Percentiles rank a stretch among this genome's conserved stretches.
These are phyloP conservation scores for Gossypium gossypioides DNA, from an alignment of 441 rosid species.

Conservation along the genomic window DNA sequence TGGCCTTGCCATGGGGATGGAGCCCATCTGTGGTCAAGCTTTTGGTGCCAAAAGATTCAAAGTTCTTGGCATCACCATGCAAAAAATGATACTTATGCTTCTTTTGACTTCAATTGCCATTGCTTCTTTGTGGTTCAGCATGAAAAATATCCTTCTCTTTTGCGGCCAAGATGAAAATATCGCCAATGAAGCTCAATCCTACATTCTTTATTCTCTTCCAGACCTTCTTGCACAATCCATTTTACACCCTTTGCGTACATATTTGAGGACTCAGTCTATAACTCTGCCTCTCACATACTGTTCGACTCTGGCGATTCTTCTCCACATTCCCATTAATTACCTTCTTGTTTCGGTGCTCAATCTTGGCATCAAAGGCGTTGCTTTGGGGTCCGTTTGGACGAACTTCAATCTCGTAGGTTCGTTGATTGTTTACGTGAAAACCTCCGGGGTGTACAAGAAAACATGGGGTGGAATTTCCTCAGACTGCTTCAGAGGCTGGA, in stretches of 20 bases:
- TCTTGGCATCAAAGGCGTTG: conserved; percentile 76
- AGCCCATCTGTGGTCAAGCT: conserved; percentile 88
- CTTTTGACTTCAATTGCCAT: conserved; percentile 50
- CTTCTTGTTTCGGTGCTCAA: conserved; percentile 46
- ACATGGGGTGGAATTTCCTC: conserved; percentile 57
- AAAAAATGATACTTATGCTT: conserved; percentile 60
- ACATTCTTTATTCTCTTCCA: conserved; percentile 60
- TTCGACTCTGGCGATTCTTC: conserved; percentile 50
- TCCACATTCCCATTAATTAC: conserved; percentile 64
- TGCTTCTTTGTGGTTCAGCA: conserved; percentile 61
- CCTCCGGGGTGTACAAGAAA: conserved; percentile 47
- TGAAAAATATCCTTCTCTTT: conserved; percentile 51
- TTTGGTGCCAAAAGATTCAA: conserved; percentile 73
- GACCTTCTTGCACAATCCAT: conserved; percentile 62
- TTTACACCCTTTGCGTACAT: conserved; percentile 67
- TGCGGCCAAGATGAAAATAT: conserved; percentile 62
- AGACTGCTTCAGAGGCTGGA: conserved; percentile 63
- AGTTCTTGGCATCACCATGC: conserved; percentile 64
- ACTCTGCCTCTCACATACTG: conserved; percentile 68
- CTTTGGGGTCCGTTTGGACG: conserved; percentile 57
- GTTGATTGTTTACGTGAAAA: conserved; percentile 40
- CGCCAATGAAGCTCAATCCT: conserved; percentile 56
- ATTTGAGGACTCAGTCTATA: conserved; percentile 69
- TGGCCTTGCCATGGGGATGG: conserved; percentile 86
- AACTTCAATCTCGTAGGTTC: conserved; percentile 62